Percentiles rank a stretch among this genome's conserved stretches.
Conservation (phyloP, 73 alveolate genomes). For the Diophrys appendiculata region DNA sequence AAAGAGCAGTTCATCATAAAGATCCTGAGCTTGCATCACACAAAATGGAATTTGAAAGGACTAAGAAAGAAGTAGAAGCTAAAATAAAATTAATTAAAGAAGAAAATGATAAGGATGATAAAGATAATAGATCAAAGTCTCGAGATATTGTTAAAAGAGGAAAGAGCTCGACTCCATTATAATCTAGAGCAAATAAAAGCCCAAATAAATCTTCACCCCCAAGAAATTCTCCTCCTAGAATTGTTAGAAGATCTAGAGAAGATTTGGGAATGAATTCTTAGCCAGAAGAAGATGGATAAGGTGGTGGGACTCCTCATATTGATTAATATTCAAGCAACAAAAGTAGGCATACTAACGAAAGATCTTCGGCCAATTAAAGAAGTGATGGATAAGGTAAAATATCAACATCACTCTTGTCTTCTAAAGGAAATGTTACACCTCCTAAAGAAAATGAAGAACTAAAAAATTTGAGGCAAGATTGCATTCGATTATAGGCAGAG, state of each 20-base stretch:
- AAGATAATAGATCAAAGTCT: not conserved
- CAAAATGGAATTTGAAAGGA: slow-evolving; percentile 54
- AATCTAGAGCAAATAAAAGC: not conserved
- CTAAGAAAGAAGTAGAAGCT: slow-evolving; percentile 49
- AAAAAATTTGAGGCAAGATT: not conserved
- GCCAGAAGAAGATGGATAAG: slow-evolving; percentile 1
- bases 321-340: no score
- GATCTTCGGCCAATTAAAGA: no score
- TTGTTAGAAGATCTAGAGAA: not conserved
- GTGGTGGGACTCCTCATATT: not conserved
- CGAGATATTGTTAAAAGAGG: slow-evolving; percentile 7
- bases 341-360: no score
- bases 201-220: not conserved
- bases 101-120: slow-evolving; percentile 6
- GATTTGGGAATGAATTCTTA: not conserved
- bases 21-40: slow-evolving; percentile 41
- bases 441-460: not conserved
- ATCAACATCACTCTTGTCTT: not conserved
- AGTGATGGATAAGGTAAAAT: no score
- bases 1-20: slow-evolving; percentile 59
- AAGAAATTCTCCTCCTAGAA: not conserved
- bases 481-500: not conserved
- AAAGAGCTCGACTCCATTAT: not conserved
- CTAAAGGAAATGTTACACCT: not conserved
- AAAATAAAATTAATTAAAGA: slow-evolving; percentile 24